These are phyloP conservation scores for Naematelia encephala DNA, from an alignment of 768 basidiomycete genomes.

Conservation along the genomic window DNA sequence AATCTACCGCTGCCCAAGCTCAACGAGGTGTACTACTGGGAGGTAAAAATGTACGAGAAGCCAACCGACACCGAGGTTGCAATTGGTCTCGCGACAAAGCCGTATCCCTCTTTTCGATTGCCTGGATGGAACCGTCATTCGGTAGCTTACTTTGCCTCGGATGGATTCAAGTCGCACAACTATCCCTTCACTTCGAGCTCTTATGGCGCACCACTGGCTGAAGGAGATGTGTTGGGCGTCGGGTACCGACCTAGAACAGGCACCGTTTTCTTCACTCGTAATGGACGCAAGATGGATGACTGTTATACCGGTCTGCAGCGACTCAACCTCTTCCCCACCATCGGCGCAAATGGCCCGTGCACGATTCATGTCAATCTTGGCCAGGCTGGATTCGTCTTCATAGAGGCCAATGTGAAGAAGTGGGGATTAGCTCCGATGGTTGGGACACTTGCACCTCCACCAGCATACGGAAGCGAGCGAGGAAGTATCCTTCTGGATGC, in stretches of 20 bases:
- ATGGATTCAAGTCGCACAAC: constrained; percentile 95
- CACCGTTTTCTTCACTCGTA: constrained; percentile 98
- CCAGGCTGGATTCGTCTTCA: constrained; percentile 96
- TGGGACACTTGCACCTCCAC: constrained; percentile 94
- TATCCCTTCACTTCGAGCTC: constrained; percentile 85
- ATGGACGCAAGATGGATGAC: constrained; percentile 94
- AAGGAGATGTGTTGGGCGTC: constrained; percentile 92
- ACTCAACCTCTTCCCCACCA: constrained; percentile 94
- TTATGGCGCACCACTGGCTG: constrained; percentile 78
- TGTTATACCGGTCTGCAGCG: constrained; percentile 84
- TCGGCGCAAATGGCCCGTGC: constrained; percentile 94
- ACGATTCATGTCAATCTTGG: constrained; percentile 97
- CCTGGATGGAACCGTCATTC: constrained; percentile 82
- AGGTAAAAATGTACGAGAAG: constrained; percentile 98
- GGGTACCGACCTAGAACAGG: constrained; percentile 95
- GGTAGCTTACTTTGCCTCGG: constrained; percentile 84
- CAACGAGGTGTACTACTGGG: constrained; percentile 99
- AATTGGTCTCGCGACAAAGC: constrained; percentile 92
- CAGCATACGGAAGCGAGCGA: constrained; percentile 94
- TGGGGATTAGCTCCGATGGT: constrained; percentile 98
- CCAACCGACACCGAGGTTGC: constrained; percentile 81
- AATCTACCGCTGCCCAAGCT: constrained; percentile 95
- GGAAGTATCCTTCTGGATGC: constrained; percentile 94
- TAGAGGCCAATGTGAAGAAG: constrained; percentile 99
- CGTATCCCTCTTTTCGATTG: constrained; percentile 89